phyloP scores from a whole-genome alignment of 208 protist species.

The Endotrypanum monterogeii region DNA sequence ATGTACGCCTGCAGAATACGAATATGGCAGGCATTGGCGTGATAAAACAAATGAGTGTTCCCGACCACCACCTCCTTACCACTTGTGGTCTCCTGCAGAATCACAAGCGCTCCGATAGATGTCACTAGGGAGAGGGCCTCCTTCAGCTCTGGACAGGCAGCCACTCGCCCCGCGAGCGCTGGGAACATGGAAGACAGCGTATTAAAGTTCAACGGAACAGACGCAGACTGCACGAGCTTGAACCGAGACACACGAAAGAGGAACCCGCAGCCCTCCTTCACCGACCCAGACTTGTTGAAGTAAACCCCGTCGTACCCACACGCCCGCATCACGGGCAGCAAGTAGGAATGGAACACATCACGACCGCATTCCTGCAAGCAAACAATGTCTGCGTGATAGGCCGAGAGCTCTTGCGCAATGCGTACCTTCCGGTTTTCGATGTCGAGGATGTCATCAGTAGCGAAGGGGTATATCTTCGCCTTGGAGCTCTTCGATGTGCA shows the following conservation, averaged over 20 bases:
- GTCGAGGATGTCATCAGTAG: slow-evolving; percentile 70
- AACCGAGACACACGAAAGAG: slow-evolving; percentile 64
- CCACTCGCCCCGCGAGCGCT: slow-evolving; percentile 41
- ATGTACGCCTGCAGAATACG: slow-evolving; percentile 87
- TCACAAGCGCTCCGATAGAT: slow-evolving; percentile 45
- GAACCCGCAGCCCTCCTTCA: slow-evolving; percentile 79
- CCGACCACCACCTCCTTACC: slow-evolving; percentile 67
- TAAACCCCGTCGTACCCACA: slow-evolving; percentile 78
- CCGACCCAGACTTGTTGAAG: slow-evolving; percentile 73
- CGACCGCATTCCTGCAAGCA: slow-evolving; percentile 90
- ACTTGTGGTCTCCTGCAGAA: slow-evolving; percentile 48
- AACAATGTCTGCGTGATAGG: slow-evolving; percentile 80
- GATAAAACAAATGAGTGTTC: slow-evolving; percentile 94
- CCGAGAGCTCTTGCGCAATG: slow-evolving; percentile 84
- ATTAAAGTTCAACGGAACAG: slow-evolving; percentile 65
- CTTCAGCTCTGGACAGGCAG: slow-evolving; percentile 51
- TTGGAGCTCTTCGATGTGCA: slow-evolving; percentile 64
- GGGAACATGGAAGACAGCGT: slow-evolving; percentile 47
- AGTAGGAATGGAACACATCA: slow-evolving; percentile 72
- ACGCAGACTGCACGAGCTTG: slow-evolving; percentile 29
- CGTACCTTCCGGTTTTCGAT: slow-evolving; percentile 72
- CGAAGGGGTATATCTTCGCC: slow-evolving; percentile 86
- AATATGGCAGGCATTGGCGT: slow-evolving; percentile 90
- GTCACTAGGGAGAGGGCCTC: slow-evolving; percentile 71
- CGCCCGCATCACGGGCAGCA: slow-evolving; percentile 57